Percentiles rank a stretch among this genome's conserved stretches.
Conservation (phyloP, 164 flowering plant species). For the Stephania cephalantha region DNA sequence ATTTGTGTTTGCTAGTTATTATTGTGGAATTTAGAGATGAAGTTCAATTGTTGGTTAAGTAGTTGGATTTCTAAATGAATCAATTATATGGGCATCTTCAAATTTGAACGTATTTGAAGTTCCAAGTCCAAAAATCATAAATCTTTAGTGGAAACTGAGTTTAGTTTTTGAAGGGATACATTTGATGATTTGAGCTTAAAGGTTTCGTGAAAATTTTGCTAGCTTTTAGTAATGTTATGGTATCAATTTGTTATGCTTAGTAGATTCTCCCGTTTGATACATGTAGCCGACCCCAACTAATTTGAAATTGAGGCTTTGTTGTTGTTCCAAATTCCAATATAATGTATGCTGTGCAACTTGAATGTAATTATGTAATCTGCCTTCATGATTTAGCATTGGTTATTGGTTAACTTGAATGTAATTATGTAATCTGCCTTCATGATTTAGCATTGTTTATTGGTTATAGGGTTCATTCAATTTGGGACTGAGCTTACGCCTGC, state of each 20-base stretch:
- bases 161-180: neutral
- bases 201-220: too few species aligned
- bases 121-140: neutral
- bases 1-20: neutral
- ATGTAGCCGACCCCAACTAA: neutral
- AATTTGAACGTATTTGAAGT: neutral
- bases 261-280: neutral
- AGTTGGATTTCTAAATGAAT: neutral
- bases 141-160: neutral
- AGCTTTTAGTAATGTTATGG: neutral
- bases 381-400: too few species aligned
- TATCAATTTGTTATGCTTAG: neutral
- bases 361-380: neutral
- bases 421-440: constrained; percentile 1
- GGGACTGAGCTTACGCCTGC: constrained; percentile 14
- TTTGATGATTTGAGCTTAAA: neutral
- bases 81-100: neutral
- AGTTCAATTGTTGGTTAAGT: neutral
- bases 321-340: too few species aligned
- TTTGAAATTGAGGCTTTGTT: too few species aligned
- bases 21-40: neutral
- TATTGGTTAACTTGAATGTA: too few species aligned
- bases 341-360: too few species aligned
- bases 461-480: constrained; percentile 18
- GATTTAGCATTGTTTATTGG: constrained; percentile 1